phyloP scores from a whole-genome alignment of 305 asterid species.

The Ajuga reptans region DNA sequence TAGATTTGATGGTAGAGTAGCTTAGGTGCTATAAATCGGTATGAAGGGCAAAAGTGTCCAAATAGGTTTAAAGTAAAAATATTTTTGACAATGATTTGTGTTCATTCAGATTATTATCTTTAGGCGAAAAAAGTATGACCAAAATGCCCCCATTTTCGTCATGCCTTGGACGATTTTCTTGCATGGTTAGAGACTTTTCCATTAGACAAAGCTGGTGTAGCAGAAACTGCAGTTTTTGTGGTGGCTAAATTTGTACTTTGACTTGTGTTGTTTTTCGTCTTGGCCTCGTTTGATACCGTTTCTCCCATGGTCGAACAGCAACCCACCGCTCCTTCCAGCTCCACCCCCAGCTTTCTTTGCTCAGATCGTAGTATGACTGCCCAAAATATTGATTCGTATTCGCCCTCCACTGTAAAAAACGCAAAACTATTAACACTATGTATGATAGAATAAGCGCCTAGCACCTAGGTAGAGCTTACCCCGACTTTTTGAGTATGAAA shows the following conservation, averaged over 20 bases:
- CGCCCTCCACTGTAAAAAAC: slow-evolving; percentile 60
- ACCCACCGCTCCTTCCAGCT: slow-evolving; percentile 85
- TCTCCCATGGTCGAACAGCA: slow-evolving; percentile 79
- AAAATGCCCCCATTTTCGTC: neutral
- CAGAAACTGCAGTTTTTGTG: slow-evolving; percentile 26
- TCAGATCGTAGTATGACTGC: slow-evolving; percentile 63
- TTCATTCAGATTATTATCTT: too few species aligned
- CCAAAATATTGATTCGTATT: slow-evolving; percentile 57
- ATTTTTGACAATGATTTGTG: too few species aligned
- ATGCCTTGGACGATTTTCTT: slow-evolving; percentile 26
- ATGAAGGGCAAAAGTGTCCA: too few species aligned
- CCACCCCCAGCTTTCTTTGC: slow-evolving; percentile 86
- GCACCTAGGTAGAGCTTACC: too few species aligned
- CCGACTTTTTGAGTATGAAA: too few species aligned
- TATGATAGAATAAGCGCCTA: too few species aligned
- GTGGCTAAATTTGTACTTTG: slow-evolving; percentile 23
- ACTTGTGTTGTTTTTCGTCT: slow-evolving; percentile 28
- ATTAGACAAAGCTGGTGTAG: slow-evolving; percentile 29
- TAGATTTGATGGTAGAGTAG: too few species aligned
- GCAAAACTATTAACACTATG: too few species aligned
- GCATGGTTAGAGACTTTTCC: slow-evolving; percentile 26
- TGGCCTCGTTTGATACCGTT: slow-evolving; percentile 37
- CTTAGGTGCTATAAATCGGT: too few species aligned
- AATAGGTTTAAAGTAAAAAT: too few species aligned
- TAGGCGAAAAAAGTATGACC: too few species aligned